phyloP scores from a whole-genome alignment of 169 alveolate genomes.

The Eimeria tenella region DNA sequence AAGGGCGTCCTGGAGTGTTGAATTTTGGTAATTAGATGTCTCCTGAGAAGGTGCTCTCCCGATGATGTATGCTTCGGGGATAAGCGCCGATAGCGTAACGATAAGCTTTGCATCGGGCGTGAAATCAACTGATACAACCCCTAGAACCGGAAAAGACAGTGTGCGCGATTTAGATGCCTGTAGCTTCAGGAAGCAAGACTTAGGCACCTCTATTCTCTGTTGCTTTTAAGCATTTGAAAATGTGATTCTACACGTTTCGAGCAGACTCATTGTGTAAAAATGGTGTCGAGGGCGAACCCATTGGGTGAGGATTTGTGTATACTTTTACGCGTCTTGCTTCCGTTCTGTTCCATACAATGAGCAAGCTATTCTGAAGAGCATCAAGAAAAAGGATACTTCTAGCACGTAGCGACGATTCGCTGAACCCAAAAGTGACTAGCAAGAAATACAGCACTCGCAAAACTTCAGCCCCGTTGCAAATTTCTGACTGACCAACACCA shows the following conservation, averaged over 20 bases:
- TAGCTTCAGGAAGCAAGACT: no score
- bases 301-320: constrained; percentile 89
- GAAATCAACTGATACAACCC: constrained; percentile 87
- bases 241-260: no score
- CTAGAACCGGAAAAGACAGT: constrained; percentile 3
- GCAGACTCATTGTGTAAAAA: neutral
- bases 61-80: constrained; percentile 17
- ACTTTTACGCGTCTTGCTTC: constrained; percentile 90
- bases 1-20: neutral
- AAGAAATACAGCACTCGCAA: no score
- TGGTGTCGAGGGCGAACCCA: constrained; percentile 27
- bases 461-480: no score
- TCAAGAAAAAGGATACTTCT: neutral
- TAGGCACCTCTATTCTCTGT: no score
- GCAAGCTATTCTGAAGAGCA: constrained; percentile 87
- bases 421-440: no score
- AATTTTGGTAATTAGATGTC: neutral
- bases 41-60: constrained; percentile 3
- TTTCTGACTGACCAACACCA: neutral
- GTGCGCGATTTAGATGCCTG: neutral
- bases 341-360: constrained; percentile 93
- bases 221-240: neutral
- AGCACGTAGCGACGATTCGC: neutral
- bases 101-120: constrained; percentile 72
- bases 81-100: constrained; percentile 75